phyloP scores from a whole-genome alignment of 2,329 filamentous ascomycete genomes.

The Aspergillus ibericus region DNA sequence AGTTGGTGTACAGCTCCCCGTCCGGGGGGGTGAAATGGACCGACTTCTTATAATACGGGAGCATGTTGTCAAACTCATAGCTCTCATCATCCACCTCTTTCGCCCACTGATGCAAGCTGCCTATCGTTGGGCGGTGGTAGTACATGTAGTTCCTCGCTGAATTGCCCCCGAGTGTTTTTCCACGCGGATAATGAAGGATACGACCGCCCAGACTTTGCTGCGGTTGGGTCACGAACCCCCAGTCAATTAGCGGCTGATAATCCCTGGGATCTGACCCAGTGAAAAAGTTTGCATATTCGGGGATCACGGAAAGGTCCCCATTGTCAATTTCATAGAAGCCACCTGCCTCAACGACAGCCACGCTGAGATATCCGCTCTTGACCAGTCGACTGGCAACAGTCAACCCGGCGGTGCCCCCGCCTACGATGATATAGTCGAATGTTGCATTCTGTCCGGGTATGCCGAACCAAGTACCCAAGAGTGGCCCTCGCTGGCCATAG shows the following conservation, averaged over 20 bases:
- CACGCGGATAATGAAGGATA: constrained; percentile 26
- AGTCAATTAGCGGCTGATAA: constrained; percentile 26
- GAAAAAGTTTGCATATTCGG: constrained; percentile 22
- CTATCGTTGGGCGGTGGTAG: constrained; percentile 31
- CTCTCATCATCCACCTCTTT: constrained; percentile 37
- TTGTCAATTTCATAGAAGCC: constrained; percentile 37
- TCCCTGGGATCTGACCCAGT: constrained; percentile 25
- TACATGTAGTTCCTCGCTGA: constrained; percentile 28
- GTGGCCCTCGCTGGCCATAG: constrained; percentile 16
- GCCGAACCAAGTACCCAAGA: constrained; percentile 22
- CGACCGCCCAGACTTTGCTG: constrained; percentile 17
- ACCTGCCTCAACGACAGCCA: constrained; percentile 36
- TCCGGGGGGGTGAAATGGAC: constrained; percentile 29
- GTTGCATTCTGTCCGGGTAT: constrained; percentile 20
- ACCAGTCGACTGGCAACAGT: constrained; percentile 26
- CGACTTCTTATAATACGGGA: constrained; percentile 30
- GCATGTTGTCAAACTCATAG: constrained; percentile 28
- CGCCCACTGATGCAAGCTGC: constrained; percentile 36
- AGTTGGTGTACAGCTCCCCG: constrained; percentile 21
- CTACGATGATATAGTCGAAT: constrained; percentile 27
- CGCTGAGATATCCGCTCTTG: constrained; percentile 18
- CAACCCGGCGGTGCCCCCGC: constrained; percentile 29
- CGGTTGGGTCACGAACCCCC: constrained; percentile 25
- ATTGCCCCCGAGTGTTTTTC: constrained; percentile 28
- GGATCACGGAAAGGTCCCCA: constrained; percentile 30